A percentile compares a stretch with the other conserved stretches of the same genome.
Conservation (phyloP, 768 basidiomycete genomes). For the Rhodotorula kratochvilovae region DNA sequence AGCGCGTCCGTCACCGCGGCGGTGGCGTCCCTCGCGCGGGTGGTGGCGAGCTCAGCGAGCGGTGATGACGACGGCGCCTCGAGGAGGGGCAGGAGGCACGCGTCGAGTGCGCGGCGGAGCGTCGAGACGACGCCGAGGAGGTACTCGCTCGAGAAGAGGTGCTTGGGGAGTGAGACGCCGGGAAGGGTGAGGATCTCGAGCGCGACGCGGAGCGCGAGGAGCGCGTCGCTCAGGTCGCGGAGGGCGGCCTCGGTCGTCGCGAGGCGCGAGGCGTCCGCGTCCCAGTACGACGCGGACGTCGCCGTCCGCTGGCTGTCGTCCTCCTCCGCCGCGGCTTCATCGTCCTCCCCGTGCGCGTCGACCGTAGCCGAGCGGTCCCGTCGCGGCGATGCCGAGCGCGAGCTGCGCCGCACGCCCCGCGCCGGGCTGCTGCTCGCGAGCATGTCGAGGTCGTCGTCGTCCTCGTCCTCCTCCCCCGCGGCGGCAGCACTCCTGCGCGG, state of each 20-base stretch:
- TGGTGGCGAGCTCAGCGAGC: constrained; percentile 25
- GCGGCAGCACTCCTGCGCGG: constrained; percentile 44
- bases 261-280: constrained; percentile 3
- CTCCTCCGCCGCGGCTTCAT: neutral
- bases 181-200: constrained; percentile 30
- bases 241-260: neutral
- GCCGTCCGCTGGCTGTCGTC: constrained; percentile 7
- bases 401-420: neutral
- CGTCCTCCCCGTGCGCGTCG: neutral
- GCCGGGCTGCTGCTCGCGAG: neutral
- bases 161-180: constrained; percentile 14
- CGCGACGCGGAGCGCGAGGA: constrained; percentile 26
- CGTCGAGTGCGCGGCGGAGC: constrained; percentile 73
- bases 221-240: constrained; percentile 19
- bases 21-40: constrained; percentile 32
- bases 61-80: constrained; percentile 54
- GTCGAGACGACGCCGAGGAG: constrained; percentile 71
- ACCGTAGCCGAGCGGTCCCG: neutral
- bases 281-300: neutral
- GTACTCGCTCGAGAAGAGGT: constrained; percentile 92
- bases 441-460: constrained; percentile 45
- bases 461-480: neutral
- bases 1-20: constrained; percentile 62
- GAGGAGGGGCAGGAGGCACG: constrained; percentile 78
- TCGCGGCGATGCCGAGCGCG: constrained; percentile 3